Conservation (phyloP, 768 basidiomycete genomes). For the Scleroderma bovista region DNA sequence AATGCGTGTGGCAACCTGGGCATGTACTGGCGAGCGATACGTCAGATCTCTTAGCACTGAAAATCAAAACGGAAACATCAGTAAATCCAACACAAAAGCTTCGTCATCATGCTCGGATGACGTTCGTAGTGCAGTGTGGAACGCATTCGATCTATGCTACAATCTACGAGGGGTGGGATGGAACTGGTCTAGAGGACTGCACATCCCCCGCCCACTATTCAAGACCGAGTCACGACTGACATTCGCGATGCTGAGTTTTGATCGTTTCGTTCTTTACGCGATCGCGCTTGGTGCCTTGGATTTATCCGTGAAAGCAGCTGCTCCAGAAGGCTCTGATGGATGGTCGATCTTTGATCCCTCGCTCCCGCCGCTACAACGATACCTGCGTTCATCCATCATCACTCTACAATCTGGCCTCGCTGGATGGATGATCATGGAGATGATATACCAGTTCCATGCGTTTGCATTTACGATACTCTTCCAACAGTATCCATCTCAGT, state of each 20-base stretch:
- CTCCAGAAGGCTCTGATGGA: constrained; percentile 31
- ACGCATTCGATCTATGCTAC: constrained; percentile 21
- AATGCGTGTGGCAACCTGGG: constrained; percentile 23
- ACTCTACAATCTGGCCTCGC: constrained; percentile 38
- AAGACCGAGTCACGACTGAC: constrained; percentile 14
- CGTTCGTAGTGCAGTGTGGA: constrained; percentile 17
- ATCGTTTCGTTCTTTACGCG: constrained; percentile 3
- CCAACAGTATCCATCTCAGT: constrained; percentile 43
- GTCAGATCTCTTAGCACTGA: constrained; percentile 3
- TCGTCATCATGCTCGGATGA: neutral
- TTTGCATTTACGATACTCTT: constrained; percentile 43
- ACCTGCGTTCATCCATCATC: constrained; percentile 40
- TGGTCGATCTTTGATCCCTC: constrained; percentile 35
- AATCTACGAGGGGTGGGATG: constrained; percentile 27
- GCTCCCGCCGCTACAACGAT: constrained; percentile 28
- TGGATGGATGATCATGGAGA: constrained; percentile 42
- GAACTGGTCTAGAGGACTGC: constrained; percentile 11
- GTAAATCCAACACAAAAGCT: neutral
- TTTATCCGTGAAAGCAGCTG: constrained; percentile 18
- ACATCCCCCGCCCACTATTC: constrained; percentile 10
- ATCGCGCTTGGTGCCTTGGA: constrained; percentile 4
- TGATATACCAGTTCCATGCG: constrained; percentile 37
- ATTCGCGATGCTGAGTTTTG: constrained; percentile 14
- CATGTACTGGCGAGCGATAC: constrained; percentile 10
- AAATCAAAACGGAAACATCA: neutral